Conservation (phyloP, 208 protist genomes). For the Trypanosoma scelopori region DNA sequence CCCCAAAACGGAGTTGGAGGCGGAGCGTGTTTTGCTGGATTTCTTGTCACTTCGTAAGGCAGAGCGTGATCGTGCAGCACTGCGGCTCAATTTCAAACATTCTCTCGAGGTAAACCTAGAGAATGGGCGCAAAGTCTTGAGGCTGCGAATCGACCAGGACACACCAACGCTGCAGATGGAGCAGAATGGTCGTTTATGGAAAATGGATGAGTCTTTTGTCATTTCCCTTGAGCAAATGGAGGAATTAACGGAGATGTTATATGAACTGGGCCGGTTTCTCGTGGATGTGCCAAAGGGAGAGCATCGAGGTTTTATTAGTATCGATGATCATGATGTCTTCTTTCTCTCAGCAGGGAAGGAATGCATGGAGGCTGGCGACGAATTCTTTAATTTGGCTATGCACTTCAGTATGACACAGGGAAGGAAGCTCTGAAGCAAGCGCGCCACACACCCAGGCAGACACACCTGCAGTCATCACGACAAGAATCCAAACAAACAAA, state of each 20-base stretch:
- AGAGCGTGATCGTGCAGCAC: conserved; percentile 70
- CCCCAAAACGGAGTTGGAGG: conserved; percentile 71
- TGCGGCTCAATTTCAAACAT: conserved; percentile 64
- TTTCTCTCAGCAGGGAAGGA: conserved; percentile 62
- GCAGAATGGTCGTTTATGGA: conserved; percentile 62
- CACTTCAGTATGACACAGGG: conserved; percentile 46
- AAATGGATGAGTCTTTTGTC: conserved; percentile 55
- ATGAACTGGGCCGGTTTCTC: conserved; percentile 78
- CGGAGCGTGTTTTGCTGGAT: conserved; percentile 71
- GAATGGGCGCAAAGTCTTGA: conserved; percentile 73
- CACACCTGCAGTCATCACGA: too few relatives aligned
- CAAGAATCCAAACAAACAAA: not conserved
- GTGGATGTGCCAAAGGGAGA: conserved; percentile 73
- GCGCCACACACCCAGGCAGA: not conserved
- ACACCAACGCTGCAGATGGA: conserved; percentile 63
- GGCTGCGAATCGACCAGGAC: conserved; percentile 50
- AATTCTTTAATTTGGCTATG: conserved; percentile 77
- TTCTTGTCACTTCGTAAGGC: conserved; percentile 78
- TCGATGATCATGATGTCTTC: conserved; percentile 82
- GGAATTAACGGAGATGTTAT: conserved; percentile 79
- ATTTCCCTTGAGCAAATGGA: conserved; percentile 68
- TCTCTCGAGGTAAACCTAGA: conserved; percentile 81
- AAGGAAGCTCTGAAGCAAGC: conserved; percentile 9
- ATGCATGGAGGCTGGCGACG: conserved; percentile 72
- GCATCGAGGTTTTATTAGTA: conserved; percentile 73